These are phyloP conservation scores for Citrullus amarus DNA, from an alignment of 306 rosid species.

Conservation along the genomic window DNA sequence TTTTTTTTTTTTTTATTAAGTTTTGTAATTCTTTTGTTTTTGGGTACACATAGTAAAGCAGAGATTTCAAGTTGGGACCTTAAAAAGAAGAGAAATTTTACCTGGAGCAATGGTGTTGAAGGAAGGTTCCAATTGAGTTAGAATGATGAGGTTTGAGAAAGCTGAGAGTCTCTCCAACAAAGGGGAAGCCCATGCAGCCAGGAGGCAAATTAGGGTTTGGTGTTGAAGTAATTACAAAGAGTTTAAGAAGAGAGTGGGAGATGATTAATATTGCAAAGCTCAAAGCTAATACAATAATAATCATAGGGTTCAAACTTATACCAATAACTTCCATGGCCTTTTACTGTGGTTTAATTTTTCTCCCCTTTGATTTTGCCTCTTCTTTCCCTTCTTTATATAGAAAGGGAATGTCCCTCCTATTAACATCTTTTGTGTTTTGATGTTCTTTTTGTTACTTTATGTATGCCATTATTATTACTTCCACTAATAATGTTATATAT, in stretches of 20 bases:
- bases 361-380: not conserved
- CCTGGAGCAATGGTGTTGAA: constrained; percentile 50
- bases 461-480: not conserved
- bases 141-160: constrained; percentile 65
- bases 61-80: too few relatives aligned
- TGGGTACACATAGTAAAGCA: too few relatives aligned
- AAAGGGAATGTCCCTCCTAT: not conserved
- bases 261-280: constrained; percentile 14
- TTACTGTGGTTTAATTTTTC: not conserved
- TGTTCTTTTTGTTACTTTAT: not conserved
- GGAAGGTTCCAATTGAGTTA: constrained; percentile 45
- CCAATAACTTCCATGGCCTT: not conserved
- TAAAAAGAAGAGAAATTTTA: not conserved
- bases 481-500: not conserved
- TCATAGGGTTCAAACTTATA: not conserved
- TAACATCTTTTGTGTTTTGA: not conserved
- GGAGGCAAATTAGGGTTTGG: constrained; percentile 23
- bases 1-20: too few relatives aligned
- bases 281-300: constrained; percentile 11
- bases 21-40: too few relatives aligned
- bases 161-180: constrained; percentile 47
- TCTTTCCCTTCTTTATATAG: not conserved
- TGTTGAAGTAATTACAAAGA: not conserved
- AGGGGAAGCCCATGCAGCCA: constrained; percentile 71
- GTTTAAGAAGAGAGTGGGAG: constrained; percentile 22